Evolutionary conservation across 805 yeast genomes (phyloP).

Genomic region (Teunomyces lycoperdinae): DNA sequence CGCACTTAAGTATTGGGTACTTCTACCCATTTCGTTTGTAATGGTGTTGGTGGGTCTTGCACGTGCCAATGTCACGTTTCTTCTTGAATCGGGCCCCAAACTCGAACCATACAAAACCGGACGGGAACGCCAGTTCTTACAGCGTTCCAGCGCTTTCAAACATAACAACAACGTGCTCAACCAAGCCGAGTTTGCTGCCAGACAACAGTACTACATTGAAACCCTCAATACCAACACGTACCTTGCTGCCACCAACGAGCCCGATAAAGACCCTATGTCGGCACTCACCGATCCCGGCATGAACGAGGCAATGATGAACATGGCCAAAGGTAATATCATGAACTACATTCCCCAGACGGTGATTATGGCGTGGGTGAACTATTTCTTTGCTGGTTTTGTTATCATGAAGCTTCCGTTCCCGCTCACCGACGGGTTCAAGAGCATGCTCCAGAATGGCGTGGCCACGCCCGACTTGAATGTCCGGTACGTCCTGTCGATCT

Average conservation of each 20-base stretch:
- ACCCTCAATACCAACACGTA: constrained; percentile 53
- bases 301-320: constrained; percentile 68
- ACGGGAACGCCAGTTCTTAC: constrained; percentile 60
- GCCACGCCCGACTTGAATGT: constrained; percentile 82
- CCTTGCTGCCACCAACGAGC: constrained; percentile 46
- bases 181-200: constrained; percentile 47
- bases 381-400: constrained; percentile 87
- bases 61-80: constrained; percentile 61
- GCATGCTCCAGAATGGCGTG: constrained; percentile 88
- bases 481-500: constrained; percentile 87
- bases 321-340: constrained; percentile 79
- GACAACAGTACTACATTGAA: constrained; percentile 48
- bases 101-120: constrained; percentile 48
- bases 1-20: constrained; percentile 80
- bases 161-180: constrained; percentile 53
- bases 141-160: constrained; percentile 56
- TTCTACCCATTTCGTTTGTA: constrained; percentile 82
- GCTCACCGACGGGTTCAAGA: constrained; percentile 81
- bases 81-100: constrained; percentile 60
- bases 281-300: constrained; percentile 71
- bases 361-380: constrained; percentile 95
- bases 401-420: constrained; percentile 85
- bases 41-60: constrained; percentile 86
- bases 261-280: constrained; percentile 35
- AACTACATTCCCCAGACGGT: constrained; percentile 88